These are phyloP conservation scores for Pythium aphanidermatum DNA, from an alignment of 352 stramenopile genomes.

Conservation along the genomic window DNA sequence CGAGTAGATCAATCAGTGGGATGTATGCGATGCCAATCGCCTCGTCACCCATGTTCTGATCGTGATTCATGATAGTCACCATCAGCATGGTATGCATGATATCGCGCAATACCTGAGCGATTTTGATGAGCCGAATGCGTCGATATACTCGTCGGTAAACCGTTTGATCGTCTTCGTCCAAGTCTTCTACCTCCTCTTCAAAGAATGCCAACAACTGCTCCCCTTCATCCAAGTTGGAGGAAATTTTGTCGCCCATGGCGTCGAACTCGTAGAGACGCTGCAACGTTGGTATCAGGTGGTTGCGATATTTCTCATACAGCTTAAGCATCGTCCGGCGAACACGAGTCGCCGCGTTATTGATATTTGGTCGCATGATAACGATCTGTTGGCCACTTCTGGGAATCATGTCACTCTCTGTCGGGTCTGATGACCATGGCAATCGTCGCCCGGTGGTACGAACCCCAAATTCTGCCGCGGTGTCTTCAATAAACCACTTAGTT, in stretches of 20 bases:
- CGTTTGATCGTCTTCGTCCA: slow-evolving; percentile 47
- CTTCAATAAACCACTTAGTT: slow-evolving; percentile 46
- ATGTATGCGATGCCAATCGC: slow-evolving; percentile 52
- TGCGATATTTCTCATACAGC: slow-evolving; percentile 44
- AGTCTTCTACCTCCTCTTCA: slow-evolving; percentile 55
- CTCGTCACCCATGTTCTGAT: slow-evolving; percentile 36
- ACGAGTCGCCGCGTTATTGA: slow-evolving; percentile 39
- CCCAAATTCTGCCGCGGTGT: slow-evolving; percentile 41
- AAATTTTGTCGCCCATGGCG: slow-evolving; percentile 28
- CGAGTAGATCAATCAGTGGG: slow-evolving; percentile 60
- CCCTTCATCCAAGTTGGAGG: slow-evolving; percentile 25
- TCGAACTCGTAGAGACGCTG: slow-evolving; percentile 47
- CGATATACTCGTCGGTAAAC: slow-evolving; percentile 48
- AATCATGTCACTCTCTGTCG: slow-evolving; percentile 1
- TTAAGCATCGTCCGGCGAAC: slow-evolving; percentile 52
- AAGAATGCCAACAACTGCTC: slow-evolving; percentile 53
- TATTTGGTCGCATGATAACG: slow-evolving; percentile 41
- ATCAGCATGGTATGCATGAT: slow-evolving; percentile 51
- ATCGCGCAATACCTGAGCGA: slow-evolving; percentile 48
- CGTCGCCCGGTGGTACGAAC: slow-evolving; percentile 26
- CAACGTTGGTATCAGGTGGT: slow-evolving; percentile 46
- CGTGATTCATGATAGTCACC: slow-evolving; percentile 56
- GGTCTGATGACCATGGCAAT: slow-evolving; percentile 42
- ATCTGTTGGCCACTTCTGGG: slow-evolving; percentile 8
- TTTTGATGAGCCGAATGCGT: slow-evolving; percentile 46